phyloP scores from a whole-genome alignment of 2,329 filamentous ascomycete genomes.

The Penicillium palitans region DNA sequence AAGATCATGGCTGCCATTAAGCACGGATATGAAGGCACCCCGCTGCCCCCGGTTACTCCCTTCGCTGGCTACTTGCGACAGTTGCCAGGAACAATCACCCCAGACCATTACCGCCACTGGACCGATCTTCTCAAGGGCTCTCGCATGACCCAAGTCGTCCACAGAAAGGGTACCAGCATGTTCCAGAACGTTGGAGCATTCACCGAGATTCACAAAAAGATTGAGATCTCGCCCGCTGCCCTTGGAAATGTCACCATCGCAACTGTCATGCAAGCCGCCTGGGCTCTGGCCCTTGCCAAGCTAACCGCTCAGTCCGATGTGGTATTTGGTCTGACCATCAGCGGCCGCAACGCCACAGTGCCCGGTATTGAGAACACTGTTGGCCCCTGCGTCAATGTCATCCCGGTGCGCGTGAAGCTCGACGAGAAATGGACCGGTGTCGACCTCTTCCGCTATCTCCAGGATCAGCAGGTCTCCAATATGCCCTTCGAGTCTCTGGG shows the following conservation, averaged over 20 bases:
- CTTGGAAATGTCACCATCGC: constrained; percentile 61
- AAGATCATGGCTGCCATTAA: constrained; percentile 63
- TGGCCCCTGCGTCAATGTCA: constrained; percentile 68
- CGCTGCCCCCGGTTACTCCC: constrained; percentile 42
- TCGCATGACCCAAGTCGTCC: constrained; percentile 48
- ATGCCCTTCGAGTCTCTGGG: constrained; percentile 58
- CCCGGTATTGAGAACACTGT: constrained; percentile 57
- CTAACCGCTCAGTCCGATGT: constrained; percentile 57
- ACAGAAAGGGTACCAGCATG: constrained; percentile 35
- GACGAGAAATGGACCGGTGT: constrained; percentile 51
- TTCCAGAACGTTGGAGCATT: constrained; percentile 40
- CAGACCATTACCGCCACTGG: constrained; percentile 62
- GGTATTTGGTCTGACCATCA: constrained; percentile 66
- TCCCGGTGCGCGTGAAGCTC: constrained; percentile 63
- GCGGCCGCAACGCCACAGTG: constrained; percentile 61
- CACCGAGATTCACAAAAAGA: constrained; percentile 37
- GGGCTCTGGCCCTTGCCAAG: constrained; percentile 63
- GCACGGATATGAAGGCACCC: constrained; percentile 51
- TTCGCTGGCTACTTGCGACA: constrained; percentile 51
- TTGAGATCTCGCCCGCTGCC: constrained; percentile 47
- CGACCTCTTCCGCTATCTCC: constrained; percentile 56
- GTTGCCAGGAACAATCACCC: constrained; percentile 41
- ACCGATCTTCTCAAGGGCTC: constrained; percentile 58
- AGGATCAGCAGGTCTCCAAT: constrained; percentile 59
- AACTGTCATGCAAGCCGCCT: constrained; percentile 66